These are phyloP conservation scores for Solioccasus polychromus DNA, from an alignment of 768 basidiomycete species.

Conservation along the genomic window DNA sequence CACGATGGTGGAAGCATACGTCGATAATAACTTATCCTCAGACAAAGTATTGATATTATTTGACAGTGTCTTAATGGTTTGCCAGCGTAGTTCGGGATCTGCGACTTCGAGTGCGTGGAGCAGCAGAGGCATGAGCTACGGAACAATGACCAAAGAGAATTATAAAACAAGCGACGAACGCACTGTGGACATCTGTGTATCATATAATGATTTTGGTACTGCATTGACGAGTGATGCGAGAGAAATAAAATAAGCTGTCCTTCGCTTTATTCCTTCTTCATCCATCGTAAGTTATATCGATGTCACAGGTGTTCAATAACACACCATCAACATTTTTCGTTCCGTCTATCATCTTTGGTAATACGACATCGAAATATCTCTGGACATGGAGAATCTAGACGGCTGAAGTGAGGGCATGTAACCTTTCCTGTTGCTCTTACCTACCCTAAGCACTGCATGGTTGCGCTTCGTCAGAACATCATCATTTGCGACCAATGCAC, in stretches of 20 bases:
- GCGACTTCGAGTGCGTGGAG: slow-evolving; percentile 80
- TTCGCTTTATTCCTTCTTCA: slow-evolving; percentile 46
- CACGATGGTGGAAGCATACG: slow-evolving; percentile 71
- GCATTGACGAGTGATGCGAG: slow-evolving; percentile 78
- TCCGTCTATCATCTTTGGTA: slow-evolving; percentile 73
- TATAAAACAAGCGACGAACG: slow-evolving; percentile 14
- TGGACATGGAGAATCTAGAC: slow-evolving; percentile 69
- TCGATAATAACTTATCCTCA: slow-evolving; percentile 51
- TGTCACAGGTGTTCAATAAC: slow-evolving; percentile 15
- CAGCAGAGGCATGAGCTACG: slow-evolving; percentile 86
- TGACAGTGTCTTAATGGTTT: slow-evolving; percentile 78
- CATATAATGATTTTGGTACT: slow-evolving; percentile 73
- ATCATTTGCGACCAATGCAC: slow-evolving; percentile 61
- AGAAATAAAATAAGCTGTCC: slow-evolving; percentile 76
- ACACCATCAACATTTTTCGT: slow-evolving; percentile 55
- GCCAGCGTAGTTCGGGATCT: slow-evolving; percentile 67
- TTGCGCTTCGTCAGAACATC: slow-evolving; percentile 71
- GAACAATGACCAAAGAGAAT: not conserved
- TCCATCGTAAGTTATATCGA: not conserved
- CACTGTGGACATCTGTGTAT: slow-evolving; percentile 63
- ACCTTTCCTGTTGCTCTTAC: slow-evolving; percentile 8
- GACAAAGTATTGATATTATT: slow-evolving; percentile 63
- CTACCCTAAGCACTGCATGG: slow-evolving; percentile 73
- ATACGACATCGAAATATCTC: slow-evolving; percentile 65
- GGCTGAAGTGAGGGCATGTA: slow-evolving; percentile 1